phyloP scores from a whole-genome alignment of 768 basidiomycete genomes.

The Hericium coralloides region DNA sequence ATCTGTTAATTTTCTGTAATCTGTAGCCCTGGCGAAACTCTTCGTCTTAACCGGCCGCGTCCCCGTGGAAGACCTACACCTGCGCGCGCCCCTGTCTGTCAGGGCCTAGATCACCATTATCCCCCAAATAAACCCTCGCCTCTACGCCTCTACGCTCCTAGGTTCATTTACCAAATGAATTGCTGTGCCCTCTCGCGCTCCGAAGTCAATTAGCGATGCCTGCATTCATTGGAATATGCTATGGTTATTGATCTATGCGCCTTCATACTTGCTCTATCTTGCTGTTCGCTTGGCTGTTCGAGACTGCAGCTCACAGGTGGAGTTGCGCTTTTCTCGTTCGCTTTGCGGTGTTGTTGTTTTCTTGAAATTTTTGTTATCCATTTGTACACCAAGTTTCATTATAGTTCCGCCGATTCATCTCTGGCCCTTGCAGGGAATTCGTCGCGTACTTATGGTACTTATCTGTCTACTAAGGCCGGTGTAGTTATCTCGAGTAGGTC shows the following conservation, averaged over 20 bases:
- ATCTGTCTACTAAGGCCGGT: too few relatives aligned
- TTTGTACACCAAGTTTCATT: too few relatives aligned
- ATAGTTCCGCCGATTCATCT: too few relatives aligned
- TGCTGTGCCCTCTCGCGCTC: not conserved
- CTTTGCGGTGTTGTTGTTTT: too few relatives aligned
- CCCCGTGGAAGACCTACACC: slow-evolving; percentile 34
- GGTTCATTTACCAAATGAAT: not conserved
- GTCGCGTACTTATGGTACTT: too few relatives aligned
- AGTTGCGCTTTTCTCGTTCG: too few relatives aligned
- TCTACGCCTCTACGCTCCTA: not conserved
- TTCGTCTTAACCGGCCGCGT: slow-evolving; percentile 37
- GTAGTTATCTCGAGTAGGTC: too few relatives aligned
- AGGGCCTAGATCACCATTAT: slow-evolving; percentile 16
- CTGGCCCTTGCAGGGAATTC: too few relatives aligned
- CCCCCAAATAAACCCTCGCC: not conserved
- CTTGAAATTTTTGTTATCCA: too few relatives aligned
- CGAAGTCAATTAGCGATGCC: not conserved
- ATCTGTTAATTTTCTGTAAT: not conserved
- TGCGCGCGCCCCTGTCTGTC: slow-evolving; percentile 20
- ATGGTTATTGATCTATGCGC: slow-evolving; percentile 25
- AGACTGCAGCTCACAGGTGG: too few relatives aligned
- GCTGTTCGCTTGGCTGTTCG: too few relatives aligned
- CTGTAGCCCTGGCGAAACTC: slow-evolving; percentile 29
- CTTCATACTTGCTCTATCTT: not conserved
- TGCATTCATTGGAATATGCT: slow-evolving; percentile 18